phyloP scores from a whole-genome alignment of 176 grass and related monocot species.

The Triticum dicoccoides region DNA sequence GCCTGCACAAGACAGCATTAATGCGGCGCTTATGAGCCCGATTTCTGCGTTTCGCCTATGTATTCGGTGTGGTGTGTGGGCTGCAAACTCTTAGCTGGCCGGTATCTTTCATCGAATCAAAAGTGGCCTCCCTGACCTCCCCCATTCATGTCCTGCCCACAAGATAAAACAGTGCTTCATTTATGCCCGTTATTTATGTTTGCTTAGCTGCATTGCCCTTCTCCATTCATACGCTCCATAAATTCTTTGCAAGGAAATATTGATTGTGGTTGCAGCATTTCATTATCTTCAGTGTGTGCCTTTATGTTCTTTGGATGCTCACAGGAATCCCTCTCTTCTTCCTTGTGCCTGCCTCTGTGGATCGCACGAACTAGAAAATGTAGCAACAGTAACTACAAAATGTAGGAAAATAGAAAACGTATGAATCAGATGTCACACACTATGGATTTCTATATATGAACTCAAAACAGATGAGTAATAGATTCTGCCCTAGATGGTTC shows the following conservation, averaged over 20 bases:
- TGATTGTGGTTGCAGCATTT: slow-evolving; percentile 22
- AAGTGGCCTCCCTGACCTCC: slow-evolving; percentile 47
- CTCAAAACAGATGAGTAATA: background rate
- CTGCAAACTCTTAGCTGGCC: slow-evolving; percentile 48
- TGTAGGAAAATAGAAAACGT: background rate
- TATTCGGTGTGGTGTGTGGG: slow-evolving; percentile 20
- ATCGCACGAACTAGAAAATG: background rate
- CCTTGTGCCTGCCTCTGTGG: background rate
- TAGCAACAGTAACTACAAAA: background rate
- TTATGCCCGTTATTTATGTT: slow-evolving; percentile 56
- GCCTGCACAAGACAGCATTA: slow-evolving; percentile 52
- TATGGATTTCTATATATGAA: background rate
- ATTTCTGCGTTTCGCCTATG: slow-evolving; percentile 36
- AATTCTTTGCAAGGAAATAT: slow-evolving; percentile 36
- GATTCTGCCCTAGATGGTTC: background rate
- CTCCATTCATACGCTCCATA: slow-evolving; percentile 47
- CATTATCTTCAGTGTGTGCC: background rate
- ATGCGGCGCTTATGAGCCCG: slow-evolving; percentile 27
- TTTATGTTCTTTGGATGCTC: slow-evolving; percentile 10
- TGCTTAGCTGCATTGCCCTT: slow-evolving; percentile 47
- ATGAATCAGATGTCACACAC: background rate
- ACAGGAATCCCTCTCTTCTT: background rate
- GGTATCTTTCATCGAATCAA: slow-evolving; percentile 54
- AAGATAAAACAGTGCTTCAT: slow-evolving; percentile 64
- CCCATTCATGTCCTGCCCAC: slow-evolving; percentile 59